Conservation (phyloP, 495 filamentous ascomycete species). For the Tuber melanosporum region DNA sequence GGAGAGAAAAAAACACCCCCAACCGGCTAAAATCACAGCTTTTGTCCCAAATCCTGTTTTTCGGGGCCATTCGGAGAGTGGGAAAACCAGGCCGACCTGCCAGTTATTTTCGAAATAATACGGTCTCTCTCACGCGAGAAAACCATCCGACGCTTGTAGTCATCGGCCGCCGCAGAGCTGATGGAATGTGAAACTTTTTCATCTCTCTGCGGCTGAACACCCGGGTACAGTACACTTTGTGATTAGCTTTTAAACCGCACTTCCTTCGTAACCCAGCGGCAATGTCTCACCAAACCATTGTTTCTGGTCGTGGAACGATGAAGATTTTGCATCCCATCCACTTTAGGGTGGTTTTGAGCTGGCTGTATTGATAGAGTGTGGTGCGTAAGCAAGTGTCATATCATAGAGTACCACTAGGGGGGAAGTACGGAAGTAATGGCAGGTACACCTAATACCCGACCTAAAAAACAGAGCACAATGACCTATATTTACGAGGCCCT, state of each 20-base stretch:
- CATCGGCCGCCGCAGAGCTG: background rate
- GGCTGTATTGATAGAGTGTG: background rate
- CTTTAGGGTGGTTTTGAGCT: background rate
- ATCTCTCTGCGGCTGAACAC: background rate
- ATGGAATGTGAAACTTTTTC: background rate
- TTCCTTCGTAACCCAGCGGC: background rate
- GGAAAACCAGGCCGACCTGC: background rate
- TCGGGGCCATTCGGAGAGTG: background rate
- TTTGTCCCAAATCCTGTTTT: background rate
- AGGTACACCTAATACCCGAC: background rate
- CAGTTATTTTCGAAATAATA: background rate
- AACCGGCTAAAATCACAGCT: background rate
- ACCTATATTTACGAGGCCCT: too few species aligned
- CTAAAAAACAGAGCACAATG: background rate
- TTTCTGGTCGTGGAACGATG: background rate
- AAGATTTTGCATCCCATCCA: background rate
- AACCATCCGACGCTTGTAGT: background rate
- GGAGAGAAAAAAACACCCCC: background rate
- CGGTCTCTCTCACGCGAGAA: background rate
- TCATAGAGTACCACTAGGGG: background rate
- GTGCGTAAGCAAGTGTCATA: background rate
- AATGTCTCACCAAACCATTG: background rate
- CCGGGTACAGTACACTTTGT: too few species aligned
- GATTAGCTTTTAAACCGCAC: background rate
- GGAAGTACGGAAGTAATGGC: too few species aligned